A percentile compares a stretch with the other conserved stretches of the same genome.
Evolutionary conservation across 768 basidiomycete genomes (phyloP).

Genomic region (Russula sp.): DNA sequence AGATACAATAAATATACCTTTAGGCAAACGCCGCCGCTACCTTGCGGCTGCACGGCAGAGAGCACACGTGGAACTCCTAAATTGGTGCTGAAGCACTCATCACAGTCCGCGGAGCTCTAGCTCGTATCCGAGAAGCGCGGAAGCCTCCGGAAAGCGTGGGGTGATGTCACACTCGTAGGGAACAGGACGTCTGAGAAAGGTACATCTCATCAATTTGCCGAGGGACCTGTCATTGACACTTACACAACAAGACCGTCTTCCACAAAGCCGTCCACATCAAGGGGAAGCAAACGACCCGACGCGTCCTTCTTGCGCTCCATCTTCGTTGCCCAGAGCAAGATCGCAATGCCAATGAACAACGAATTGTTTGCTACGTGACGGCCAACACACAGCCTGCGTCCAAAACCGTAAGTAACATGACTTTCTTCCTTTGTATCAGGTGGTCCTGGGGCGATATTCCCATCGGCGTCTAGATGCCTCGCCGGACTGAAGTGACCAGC

Average conservation of each 20-base stretch:
- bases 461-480: constrained; percentile 24
- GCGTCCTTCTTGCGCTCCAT: constrained; percentile 25
- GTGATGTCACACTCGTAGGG: constrained; percentile 24
- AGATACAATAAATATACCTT: neutral
- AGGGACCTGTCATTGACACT: neutral
- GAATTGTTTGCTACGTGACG: constrained; percentile 29
- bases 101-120: constrained; percentile 22
- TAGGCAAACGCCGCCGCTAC: neutral
- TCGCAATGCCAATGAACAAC: constrained; percentile 26
- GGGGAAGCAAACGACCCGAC: constrained; percentile 13
- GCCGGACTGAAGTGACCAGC: constrained; percentile 27
- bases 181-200: constrained; percentile 20
- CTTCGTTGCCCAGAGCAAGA: constrained; percentile 23
- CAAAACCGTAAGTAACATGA: constrained; percentile 27
- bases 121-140: constrained; percentile 9
- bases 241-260: constrained; percentile 30
- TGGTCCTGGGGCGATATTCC: constrained; percentile 23
- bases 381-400: constrained; percentile 28
- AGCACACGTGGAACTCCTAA: neutral
- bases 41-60: neutral
- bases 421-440: constrained; percentile 30
- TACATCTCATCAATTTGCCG: neutral
- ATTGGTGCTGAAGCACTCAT: neutral
- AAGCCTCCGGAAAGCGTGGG: constrained; percentile 27
- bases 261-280: constrained; percentile 29